These are phyloP conservation scores for Fraxinus sp. DNA, from an alignment of 305 asterid genomes.

Conservation along the genomic window DNA sequence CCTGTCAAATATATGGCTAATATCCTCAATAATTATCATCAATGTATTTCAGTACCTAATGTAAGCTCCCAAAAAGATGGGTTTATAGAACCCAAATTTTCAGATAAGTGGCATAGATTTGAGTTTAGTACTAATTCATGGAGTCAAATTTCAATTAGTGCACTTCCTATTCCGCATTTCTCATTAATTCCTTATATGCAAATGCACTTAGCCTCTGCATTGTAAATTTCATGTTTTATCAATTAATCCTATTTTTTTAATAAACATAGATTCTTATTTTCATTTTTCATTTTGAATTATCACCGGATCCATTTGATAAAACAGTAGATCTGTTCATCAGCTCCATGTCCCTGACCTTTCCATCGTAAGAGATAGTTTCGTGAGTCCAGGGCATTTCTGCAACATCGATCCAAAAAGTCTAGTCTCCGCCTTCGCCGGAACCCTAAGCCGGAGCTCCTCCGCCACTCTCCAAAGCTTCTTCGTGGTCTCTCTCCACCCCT, in stretches of 20 bases:
- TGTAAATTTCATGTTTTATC: not conserved
- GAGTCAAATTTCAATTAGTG: not conserved
- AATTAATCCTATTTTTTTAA: constrained; percentile 2
- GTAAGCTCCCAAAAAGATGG: not conserved
- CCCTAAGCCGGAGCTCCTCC: constrained; percentile 81
- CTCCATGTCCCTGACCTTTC: constrained; percentile 65
- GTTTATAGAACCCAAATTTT: not conserved
- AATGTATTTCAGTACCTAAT: not conserved
- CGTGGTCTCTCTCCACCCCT: constrained; percentile 75
- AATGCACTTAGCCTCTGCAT: constrained; percentile 3
- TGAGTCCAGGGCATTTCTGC: constrained; percentile 84
- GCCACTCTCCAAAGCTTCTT: constrained; percentile 75
- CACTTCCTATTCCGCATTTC: not conserved
- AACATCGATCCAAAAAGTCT: constrained; percentile 82
- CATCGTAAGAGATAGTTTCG: constrained; percentile 63
- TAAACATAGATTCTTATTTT: constrained; percentile 17
- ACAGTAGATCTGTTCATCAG: constrained; percentile 36
- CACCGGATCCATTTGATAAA: constrained; percentile 22
- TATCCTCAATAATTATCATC: not conserved
- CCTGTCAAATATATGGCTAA: constrained; percentile 5
- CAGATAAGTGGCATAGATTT: constrained; percentile 14
- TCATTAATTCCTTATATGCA: not conserved
- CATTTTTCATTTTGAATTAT: not conserved
- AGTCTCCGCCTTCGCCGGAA: constrained; percentile 68
- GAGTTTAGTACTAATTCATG: not conserved